Conservation (phyloP, 2,329 filamentous ascomycete genomes). For the Pseudogymnoascus sp. region DNA sequence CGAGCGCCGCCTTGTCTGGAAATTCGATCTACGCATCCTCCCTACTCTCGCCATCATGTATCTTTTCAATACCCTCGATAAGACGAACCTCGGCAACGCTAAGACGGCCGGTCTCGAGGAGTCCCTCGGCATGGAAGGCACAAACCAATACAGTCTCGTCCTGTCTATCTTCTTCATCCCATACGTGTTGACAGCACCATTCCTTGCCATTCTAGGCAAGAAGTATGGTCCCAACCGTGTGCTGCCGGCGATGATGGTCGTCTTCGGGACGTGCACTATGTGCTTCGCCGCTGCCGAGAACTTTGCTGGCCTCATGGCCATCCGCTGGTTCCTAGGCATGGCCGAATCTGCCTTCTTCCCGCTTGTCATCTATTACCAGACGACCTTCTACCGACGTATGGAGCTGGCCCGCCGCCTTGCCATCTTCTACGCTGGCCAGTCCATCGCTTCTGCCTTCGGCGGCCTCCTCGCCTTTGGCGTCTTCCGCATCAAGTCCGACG, state of each 20-base stretch:
- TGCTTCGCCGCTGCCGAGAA: conserved; percentile 47
- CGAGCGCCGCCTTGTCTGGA: conserved; percentile 44
- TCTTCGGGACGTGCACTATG: conserved; percentile 58
- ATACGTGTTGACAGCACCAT: conserved; percentile 34
- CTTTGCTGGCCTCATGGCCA: conserved; percentile 57
- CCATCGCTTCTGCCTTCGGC: conserved; percentile 62
- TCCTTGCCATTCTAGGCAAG: conserved; percentile 53
- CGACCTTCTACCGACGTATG: conserved; percentile 61
- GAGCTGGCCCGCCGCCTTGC: conserved; percentile 64
- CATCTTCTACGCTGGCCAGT: conserved; percentile 68
- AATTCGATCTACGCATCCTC: conserved; percentile 46
- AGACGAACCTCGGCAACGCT: conserved; percentile 47
- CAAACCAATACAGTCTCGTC: conserved; percentile 60
- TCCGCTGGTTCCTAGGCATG: conserved; percentile 64
- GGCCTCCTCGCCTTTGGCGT: conserved; percentile 26
- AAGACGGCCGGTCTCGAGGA: conserved; percentile 41
- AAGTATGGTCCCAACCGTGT: conserved; percentile 56
- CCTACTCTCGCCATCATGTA: conserved; percentile 49
- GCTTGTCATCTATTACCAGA: conserved; percentile 49
- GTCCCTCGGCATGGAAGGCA: conserved; percentile 48
- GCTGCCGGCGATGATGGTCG: conserved; percentile 60
- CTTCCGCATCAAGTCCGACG: conserved; percentile 46
- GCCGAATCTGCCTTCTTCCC: conserved; percentile 63
- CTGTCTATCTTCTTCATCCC: conserved; percentile 68
- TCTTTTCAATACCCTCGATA: conserved; percentile 41